Conservation (phyloP, 768 basidiomycete genomes). For the Pulveroboletus ravenelii region DNA sequence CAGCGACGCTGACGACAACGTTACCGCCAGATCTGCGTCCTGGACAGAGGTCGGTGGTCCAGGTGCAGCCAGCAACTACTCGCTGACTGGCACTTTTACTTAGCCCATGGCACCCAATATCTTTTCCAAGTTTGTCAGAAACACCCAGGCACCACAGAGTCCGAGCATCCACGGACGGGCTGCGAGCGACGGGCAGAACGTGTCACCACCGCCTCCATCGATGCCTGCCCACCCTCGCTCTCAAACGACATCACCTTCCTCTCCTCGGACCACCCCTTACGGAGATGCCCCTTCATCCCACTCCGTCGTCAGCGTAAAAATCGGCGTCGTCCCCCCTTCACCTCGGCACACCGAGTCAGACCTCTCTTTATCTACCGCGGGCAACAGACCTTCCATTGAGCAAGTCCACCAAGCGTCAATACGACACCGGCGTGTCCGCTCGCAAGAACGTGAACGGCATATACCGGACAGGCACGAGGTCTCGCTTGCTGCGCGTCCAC, state of each 20-base stretch:
- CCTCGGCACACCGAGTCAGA: constrained; percentile 20
- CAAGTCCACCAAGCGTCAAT: constrained; percentile 11
- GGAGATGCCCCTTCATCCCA: constrained; percentile 3
- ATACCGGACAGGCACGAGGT: constrained; percentile 31
- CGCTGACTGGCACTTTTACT: not conserved
- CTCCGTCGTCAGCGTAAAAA: constrained; percentile 25
- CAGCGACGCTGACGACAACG: not conserved
- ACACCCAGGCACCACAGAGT: constrained; percentile 10
- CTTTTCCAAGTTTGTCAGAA: constrained; percentile 29
- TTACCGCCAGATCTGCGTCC: not conserved
- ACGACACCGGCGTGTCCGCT: constrained; percentile 28
- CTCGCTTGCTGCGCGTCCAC: constrained; percentile 30
- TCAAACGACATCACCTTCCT: constrained; percentile 8
- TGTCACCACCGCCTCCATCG: not conserved
- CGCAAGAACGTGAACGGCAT: constrained; percentile 27
- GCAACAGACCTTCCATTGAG: constrained; percentile 12
- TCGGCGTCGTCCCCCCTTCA: constrained; percentile 30
- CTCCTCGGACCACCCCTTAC: constrained; percentile 3
- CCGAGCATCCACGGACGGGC: not conserved
- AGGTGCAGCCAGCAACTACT: not conserved
- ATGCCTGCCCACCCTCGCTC: constrained; percentile 4
- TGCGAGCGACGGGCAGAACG: not conserved
- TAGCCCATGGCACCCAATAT: constrained; percentile 26
- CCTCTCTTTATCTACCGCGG: constrained; percentile 1
- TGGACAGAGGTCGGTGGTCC: constrained; percentile 3